A percentile compares a stretch with the other conserved stretches of the same genome.
These are phyloP conservation scores for Penicillium sp. DNA, from an alignment of 2,329 filamentous ascomycete genomes.

Conservation along the genomic window DNA sequence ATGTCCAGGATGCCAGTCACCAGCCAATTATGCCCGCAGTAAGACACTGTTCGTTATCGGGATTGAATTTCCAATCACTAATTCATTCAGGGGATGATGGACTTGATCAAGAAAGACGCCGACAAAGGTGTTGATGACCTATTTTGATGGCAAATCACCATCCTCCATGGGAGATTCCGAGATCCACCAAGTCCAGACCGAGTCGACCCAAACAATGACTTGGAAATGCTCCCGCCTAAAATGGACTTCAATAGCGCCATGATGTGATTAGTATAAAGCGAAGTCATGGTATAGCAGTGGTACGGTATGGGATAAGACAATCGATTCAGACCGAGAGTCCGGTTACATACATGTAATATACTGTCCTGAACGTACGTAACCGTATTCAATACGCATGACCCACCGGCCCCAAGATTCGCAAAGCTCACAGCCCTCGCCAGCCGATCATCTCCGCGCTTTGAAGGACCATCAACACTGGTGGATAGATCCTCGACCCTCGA, in stretches of 20 bases:
- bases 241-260: too few species aligned
- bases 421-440: constrained; percentile 18
- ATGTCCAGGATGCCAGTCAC: constrained; percentile 69
- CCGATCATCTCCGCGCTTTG: neutral
- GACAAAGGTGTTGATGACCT: constrained; percentile 88
- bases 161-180: too few species aligned
- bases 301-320: too few species aligned
- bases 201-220: too few species aligned
- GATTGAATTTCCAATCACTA: neutral
- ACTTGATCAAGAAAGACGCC: constrained; percentile 86
- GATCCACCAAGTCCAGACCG: too few species aligned
- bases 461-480: too few species aligned
- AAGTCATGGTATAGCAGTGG: neutral
- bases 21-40: constrained; percentile 89
- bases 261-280: neutral
- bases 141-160: constrained; percentile 59
- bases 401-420: neutral
- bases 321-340: too few species aligned
- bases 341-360: constrained; percentile 1
- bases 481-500: too few species aligned
- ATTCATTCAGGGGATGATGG: constrained; percentile 74
- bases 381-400: too few species aligned
- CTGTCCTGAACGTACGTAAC: constrained; percentile 3
- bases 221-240: neutral
- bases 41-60: constrained; percentile 28